Conservation (phyloP, 1,284 basidiomycete species). For the Ganoderma sinense region DNA sequence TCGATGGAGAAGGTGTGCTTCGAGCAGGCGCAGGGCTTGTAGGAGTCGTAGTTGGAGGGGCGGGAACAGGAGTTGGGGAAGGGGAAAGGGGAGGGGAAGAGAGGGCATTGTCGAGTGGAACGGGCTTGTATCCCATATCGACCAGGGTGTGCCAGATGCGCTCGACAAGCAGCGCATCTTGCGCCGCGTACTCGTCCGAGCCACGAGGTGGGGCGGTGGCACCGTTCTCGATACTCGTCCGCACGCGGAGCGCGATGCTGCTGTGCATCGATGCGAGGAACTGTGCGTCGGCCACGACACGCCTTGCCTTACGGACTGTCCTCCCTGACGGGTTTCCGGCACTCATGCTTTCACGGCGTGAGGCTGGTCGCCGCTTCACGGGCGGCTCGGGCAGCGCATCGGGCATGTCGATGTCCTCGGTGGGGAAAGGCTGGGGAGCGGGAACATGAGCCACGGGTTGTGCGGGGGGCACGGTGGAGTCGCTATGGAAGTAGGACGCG, state of each 20-base stretch:
- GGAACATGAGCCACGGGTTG: not conserved
- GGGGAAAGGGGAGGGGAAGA: not conserved
- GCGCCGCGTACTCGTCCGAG: conserved; percentile 29
- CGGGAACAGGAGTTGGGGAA: not conserved
- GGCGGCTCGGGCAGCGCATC: conserved; percentile 14
- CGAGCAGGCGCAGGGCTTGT: not conserved
- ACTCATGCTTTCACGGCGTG: conserved; percentile 33
- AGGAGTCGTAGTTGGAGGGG: not conserved
- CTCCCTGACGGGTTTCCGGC: conserved; percentile 36
- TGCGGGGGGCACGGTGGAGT: conserved; percentile 5
- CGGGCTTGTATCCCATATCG: conserved; percentile 42
- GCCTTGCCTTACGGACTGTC: conserved; percentile 44
- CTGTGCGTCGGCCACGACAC: conserved; percentile 45
- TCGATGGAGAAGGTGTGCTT: not conserved
- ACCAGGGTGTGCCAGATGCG: conserved; percentile 41
- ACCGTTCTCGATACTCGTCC: conserved; percentile 8
- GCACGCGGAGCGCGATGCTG: conserved; percentile 42
- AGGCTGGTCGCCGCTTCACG: conserved; percentile 16
- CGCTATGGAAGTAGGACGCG: conserved; percentile 32
- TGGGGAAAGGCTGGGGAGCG: conserved; percentile 1
- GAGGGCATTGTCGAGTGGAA: conserved; percentile 23
- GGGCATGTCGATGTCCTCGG: conserved; percentile 2
- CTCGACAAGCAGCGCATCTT: conserved; percentile 43
- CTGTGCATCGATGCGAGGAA: conserved; percentile 50
- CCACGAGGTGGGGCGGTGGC: conserved; percentile 8